Conservation (phyloP, 176 grass and related monocot species). For the Rhynchospora tenuis region DNA sequence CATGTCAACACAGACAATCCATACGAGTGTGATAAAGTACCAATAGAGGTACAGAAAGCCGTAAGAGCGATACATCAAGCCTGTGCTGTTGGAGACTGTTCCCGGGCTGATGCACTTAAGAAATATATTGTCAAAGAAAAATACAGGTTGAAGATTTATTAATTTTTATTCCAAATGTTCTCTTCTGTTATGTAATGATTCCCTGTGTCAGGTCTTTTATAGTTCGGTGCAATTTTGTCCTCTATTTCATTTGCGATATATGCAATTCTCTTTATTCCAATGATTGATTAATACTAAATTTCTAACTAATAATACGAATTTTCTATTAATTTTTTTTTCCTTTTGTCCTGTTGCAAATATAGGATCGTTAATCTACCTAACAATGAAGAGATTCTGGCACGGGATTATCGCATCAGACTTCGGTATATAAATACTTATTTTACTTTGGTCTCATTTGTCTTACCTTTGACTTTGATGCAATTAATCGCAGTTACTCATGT, state of each 20-base stretch:
- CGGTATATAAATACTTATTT: slow-evolving; percentile 29
- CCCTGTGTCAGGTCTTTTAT: not conserved
- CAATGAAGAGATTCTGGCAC: slow-evolving; percentile 39
- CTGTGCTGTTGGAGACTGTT: not conserved
- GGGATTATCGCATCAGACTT: slow-evolving; percentile 63
- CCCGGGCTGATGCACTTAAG: slow-evolving; percentile 4
- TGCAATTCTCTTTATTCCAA: too few relatives aligned
- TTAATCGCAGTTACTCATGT: too few relatives aligned
- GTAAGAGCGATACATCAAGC: not conserved
- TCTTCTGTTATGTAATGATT: not conserved
- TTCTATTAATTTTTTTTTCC: not conserved
- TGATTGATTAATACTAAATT: too few relatives aligned
- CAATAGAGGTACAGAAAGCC: not conserved
- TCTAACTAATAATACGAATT: not conserved
- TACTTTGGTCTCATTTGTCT: not conserved
- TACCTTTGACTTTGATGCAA: not conserved
- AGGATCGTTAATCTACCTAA: slow-evolving; percentile 23
- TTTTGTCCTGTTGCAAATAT: not conserved
- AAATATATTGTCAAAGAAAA: not conserved
- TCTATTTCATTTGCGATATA: not conserved
- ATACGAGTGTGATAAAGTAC: not conserved
- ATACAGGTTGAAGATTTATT: not conserved
- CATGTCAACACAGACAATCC: slow-evolving; percentile 14
- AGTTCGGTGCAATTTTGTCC: not conserved
- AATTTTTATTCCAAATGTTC: not conserved